Conservation (phyloP, 768 basidiomycete species). For the Fomitopsis pulvina region DNA sequence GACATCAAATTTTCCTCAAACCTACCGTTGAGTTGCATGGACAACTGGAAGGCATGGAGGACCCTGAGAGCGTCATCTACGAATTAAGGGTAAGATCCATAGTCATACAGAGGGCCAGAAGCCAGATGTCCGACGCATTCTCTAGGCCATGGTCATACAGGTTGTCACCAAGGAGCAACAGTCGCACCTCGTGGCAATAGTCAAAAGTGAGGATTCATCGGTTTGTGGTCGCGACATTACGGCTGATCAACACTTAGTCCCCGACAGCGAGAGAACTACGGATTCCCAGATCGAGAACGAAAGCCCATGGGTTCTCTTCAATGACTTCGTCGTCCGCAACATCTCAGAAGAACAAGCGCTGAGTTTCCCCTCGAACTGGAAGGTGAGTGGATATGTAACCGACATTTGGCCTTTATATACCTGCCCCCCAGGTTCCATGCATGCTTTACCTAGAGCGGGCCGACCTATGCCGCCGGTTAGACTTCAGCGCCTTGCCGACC, state of each 20-base stretch:
- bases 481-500: conserved; percentile 59
- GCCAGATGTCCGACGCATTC: neutral
- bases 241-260: conserved; percentile 39
- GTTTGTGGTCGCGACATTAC: neutral
- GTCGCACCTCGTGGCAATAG: conserved; percentile 83
- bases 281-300: conserved; percentile 23
- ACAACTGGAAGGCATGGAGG: conserved; percentile 52
- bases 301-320: conserved; percentile 86
- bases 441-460: conserved; percentile 85
- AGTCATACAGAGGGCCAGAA: neutral
- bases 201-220: conserved; percentile 54
- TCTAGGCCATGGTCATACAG: conserved; percentile 76
- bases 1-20: conserved; percentile 52
- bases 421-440: conserved; percentile 58
- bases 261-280: conserved; percentile 45
- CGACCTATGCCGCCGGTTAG: conserved; percentile 50
- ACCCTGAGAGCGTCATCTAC: conserved; percentile 52
- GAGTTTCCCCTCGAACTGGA: conserved; percentile 86
- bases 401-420: neutral
- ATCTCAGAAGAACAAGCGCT: conserved; percentile 84
- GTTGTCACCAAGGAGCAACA: conserved; percentile 63
- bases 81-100: conserved; percentile 55
- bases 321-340: conserved; percentile 88
- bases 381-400: conserved; percentile 41
- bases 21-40: conserved; percentile 52